Evolutionary conservation across 2,329 filamentous ascomycete species (phyloP).

Genomic region (Lecanosticta acicola): DNA sequence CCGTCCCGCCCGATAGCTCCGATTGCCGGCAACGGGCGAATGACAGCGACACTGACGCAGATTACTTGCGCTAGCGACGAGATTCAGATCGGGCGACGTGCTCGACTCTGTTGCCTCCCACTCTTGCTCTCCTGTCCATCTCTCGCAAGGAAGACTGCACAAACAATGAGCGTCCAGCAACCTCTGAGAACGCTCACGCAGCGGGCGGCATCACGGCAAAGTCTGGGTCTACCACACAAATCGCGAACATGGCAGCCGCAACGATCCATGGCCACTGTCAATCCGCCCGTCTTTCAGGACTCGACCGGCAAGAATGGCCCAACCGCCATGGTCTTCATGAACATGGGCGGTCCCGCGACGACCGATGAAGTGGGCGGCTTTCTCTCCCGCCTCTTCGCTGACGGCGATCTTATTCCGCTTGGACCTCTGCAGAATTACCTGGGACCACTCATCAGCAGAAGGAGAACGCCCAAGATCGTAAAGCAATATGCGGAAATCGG

Average conservation of each 20-base stretch:
- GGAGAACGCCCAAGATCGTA: conserved; percentile 91
- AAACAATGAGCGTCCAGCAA: conserved; percentile 26
- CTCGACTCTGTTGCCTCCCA: background rate
- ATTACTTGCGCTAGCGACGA: too few species aligned
- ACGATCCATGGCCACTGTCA: conserved; percentile 49
- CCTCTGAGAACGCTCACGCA: conserved; percentile 27
- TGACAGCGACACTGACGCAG: too few species aligned
- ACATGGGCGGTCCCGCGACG: conserved; percentile 94
- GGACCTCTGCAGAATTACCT: conserved; percentile 86
- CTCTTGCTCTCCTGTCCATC: background rate
- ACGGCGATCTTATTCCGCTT: conserved; percentile 91
- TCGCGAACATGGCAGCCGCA: conserved; percentile 26
- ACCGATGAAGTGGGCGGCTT: conserved; percentile 85
- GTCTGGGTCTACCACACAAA: conserved; percentile 22
- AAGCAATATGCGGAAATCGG: conserved; percentile 94
- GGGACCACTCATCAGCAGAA: conserved; percentile 76
- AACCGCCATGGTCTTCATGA: conserved; percentile 97
- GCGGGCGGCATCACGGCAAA: conserved; percentile 25
- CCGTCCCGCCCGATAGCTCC: too few species aligned
- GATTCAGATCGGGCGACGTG: too few species aligned
- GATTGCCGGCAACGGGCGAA: background rate
- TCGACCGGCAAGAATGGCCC: conserved; percentile 66
- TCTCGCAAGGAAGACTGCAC: background rate
- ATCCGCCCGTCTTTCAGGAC: conserved; percentile 74
- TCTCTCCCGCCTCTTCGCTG: conserved; percentile 85